Evolutionary conservation across 495 filamentous ascomycete species (phyloP).

Genomic region (Penicillium cataractarum): DNA sequence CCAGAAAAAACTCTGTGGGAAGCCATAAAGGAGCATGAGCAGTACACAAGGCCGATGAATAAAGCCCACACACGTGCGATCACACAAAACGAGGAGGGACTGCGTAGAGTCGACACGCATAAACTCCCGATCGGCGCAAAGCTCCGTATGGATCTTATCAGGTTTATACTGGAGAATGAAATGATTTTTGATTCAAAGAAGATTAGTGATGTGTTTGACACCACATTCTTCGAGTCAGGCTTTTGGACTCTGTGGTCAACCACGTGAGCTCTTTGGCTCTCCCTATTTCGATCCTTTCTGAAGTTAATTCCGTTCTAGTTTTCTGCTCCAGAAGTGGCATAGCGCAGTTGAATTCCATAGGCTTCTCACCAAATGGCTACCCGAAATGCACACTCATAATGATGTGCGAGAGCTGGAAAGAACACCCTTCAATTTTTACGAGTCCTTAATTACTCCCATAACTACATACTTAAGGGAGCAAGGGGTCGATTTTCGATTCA

Average conservation of each 20-base stretch:
- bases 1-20: conserved; percentile 1
- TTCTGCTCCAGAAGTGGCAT: conserved; percentile 43
- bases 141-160: not conserved
- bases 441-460: conserved; percentile 9
- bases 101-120: conserved; percentile 1
- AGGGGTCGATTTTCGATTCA: conserved; percentile 11
- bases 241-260: not conserved
- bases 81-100: not conserved
- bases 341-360: conserved; percentile 25
- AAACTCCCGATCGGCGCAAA: not conserved
- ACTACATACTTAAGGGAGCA: not conserved
- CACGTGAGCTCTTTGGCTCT: not conserved
- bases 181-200: not conserved
- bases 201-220: conserved; percentile 1
- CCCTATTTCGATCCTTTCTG: not conserved
- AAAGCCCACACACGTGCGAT: not conserved
- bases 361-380: not conserved
- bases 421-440: not conserved
- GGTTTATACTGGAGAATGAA: not conserved
- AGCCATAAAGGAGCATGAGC: not conserved
- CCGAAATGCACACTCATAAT: not conserved
- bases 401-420: conserved; percentile 2
- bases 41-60: not conserved
- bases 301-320: conserved; percentile 14
- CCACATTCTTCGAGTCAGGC: not conserved